Conservation (phyloP, 1,284 basidiomycete species). For the Pascua guehoae region DNA sequence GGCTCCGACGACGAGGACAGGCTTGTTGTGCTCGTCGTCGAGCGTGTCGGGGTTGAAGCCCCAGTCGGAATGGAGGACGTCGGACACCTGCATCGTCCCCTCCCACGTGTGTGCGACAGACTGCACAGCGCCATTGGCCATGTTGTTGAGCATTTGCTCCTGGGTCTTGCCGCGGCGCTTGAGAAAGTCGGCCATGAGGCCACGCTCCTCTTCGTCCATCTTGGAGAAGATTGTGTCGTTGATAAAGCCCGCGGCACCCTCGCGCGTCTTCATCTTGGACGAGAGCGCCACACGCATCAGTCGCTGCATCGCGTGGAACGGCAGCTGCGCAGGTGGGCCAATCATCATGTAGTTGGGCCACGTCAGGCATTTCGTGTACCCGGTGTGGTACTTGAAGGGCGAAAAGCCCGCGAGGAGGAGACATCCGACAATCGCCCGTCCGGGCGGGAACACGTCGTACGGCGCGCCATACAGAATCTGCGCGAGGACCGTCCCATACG, state of each 20-base stretch:
- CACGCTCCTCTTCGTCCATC: slow-evolving; percentile 52
- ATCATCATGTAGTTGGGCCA: slow-evolving; percentile 54
- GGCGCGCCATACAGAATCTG: slow-evolving; percentile 59
- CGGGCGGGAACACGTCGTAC: slow-evolving; percentile 56
- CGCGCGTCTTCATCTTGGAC: slow-evolving; percentile 48
- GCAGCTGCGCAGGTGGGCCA: slow-evolving; percentile 53
- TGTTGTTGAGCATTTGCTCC: slow-evolving; percentile 51
- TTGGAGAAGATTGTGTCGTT: slow-evolving; percentile 48
- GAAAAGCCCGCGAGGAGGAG: slow-evolving; percentile 54
- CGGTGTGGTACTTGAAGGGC: slow-evolving; percentile 54
- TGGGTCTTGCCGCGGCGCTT: slow-evolving; percentile 43
- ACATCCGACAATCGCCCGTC: slow-evolving; percentile 53
- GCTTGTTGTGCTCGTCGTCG: slow-evolving; percentile 53
- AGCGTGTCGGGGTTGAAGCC: slow-evolving; percentile 52
- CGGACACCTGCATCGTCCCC: slow-evolving; percentile 54
- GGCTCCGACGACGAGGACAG: slow-evolving; percentile 53
- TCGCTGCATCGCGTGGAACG: slow-evolving; percentile 48
- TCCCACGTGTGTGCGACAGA: slow-evolving; percentile 56
- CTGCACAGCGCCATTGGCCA: slow-evolving; percentile 52
- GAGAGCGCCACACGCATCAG: slow-evolving; percentile 45
- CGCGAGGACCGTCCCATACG: slow-evolving; percentile 57
- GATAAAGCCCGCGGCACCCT: slow-evolving; percentile 52
- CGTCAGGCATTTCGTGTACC: slow-evolving; percentile 52
- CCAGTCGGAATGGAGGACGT: slow-evolving; percentile 58
- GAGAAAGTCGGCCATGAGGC: slow-evolving; percentile 43